Evolutionary conservation across 2,329 filamentous ascomycete genomes (phyloP).

Genomic region (Penicillium sp.): DNA sequence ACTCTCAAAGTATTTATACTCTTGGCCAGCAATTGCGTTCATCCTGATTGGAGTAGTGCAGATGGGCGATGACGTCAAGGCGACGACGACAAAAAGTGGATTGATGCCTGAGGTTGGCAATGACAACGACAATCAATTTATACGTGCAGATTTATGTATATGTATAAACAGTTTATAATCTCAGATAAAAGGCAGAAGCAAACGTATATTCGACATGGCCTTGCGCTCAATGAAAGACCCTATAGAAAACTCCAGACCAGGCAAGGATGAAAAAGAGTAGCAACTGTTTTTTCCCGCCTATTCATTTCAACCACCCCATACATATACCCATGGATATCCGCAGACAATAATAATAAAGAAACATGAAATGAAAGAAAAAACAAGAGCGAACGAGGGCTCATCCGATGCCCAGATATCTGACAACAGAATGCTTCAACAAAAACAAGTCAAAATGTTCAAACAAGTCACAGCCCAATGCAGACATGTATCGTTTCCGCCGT

Average conservation of each 20-base stretch:
- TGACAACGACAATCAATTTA: too few relatives aligned
- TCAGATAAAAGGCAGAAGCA: neutral
- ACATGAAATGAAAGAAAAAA: conserved; percentile 19
- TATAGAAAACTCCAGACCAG: conserved; percentile 11
- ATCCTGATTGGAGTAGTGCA: neutral
- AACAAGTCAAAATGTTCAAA: conserved; percentile 22
- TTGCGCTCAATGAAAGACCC: neutral
- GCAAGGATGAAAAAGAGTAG: neutral
- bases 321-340: conserved; percentile 25
- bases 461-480: conserved; percentile 37
- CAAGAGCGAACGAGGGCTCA: conserved; percentile 13
- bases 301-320: conserved; percentile 20
- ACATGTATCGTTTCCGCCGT: conserved; percentile 45
- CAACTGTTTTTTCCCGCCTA: neutral
- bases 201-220: neutral
- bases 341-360: conserved; percentile 20
- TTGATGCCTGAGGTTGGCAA: conserved; percentile 1
- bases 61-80: conserved; percentile 11
- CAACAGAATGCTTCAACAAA: conserved; percentile 11
- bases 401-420: conserved; percentile 16
- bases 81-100: neutral
- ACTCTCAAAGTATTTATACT: neutral
- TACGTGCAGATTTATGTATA: too few relatives aligned
- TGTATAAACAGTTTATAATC: neutral
- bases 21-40: neutral